Base-by-base conservation (phyloP, 176 grass and related monocot genomes). In the Panicum miliaceum region DNA sequence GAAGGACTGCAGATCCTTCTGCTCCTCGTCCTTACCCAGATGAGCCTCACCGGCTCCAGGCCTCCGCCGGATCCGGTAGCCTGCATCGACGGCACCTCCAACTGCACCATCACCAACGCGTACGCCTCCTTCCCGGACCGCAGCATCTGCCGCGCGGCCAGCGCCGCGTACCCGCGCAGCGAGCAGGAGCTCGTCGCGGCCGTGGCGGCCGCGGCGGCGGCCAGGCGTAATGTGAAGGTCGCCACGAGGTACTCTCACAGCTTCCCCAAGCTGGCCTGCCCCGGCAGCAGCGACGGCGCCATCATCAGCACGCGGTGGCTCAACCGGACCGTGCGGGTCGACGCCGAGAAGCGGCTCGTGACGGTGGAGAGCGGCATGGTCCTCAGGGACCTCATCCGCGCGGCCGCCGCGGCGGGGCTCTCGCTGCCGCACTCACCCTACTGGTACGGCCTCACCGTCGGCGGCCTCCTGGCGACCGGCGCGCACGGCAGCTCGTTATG, bases 401-500 rank as follows among this genome's bases (percentile, higher is more conserved):
- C 72, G 10, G 88, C 88, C 1, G 88, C 71, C 26, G 79, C 45
- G 6, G 58, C 68, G 12, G 78, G 84, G 3, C 53, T 90, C 23
- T 84, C 88, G 23, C 43, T 90, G 46, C 78, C 83, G 15, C 40
- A 86, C 60, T 81, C 84, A 18, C 88, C 88, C 11, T 90, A 86
- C 79, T 90, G 84, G 84, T n/a, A 56, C 12, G 88, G 84, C 4
- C 14, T 90, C 48, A 90, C 84, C 40, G 63, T 90, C 23, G 88
- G 79, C 4, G 88, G 88, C 19, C 29, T 90, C 52, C 64, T 90
- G 16, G 56, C 69, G 3, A 90, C 88, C 37, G 84, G 88, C 19
- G 84, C 88, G 29, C 88, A 90, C 16, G 88, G 88, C 16, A 90
- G 88, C 79, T 90, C 88, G 5, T 32, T 83, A 7, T 78, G 62